Base-by-base conservation (phyloP, 495 filamentous ascomycete species). In the Podospora anserina region DNA sequence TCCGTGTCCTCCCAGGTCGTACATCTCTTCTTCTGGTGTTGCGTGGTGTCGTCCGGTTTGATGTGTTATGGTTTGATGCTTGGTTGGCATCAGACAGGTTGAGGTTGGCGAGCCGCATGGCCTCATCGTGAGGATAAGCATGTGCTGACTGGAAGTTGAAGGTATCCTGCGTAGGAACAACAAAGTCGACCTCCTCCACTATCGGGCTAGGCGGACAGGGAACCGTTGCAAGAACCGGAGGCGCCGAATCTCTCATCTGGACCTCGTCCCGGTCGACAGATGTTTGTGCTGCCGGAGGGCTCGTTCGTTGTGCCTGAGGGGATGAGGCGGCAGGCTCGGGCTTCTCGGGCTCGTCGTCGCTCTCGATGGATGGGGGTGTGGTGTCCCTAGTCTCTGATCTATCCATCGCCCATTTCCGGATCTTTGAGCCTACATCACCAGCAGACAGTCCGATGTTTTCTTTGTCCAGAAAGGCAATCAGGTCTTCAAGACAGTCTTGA, bases 401-500 rank as follows among this genome's bases (percentile, higher is more conserved):
- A 77, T 95, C 91, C 9, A 88, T 91, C 26, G 89, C 92, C 94
- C 94, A 97, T 78, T 89, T 88, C 69, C 93, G 84, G 28, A 97
- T 86, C 69, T 81, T 84, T 88, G 88, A 92, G 4, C 90, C 92
- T 49, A 49, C 39, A 75, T 95, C 93, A 44, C 92, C 91, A 75
- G 93, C 90, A 30, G 83, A 84, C 19, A 93, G 72, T 16, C 91
- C 92, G 53, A 96, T 83, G 69, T 91, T 87, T 75, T 92, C 88
- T 71, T 86, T 88, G 72, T 97, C 92, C 30, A 98, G 83, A 71
- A 97, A 97, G 16, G 84, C 77, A 3, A 97, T 78, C 4, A 99
- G 79, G 68, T 98, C 95, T 65, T 97, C 93, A 60, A 99, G 83
- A 28, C 93, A 96, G 68, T 98, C 93, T 74, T 97, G 93, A 72